A percentile compares a stretch with the other conserved stretches of the same genome.
These are phyloP conservation scores for Fusarium zealandicum DNA, from an alignment of 2,329 filamentous ascomycete species.

Conservation along the genomic window DNA sequence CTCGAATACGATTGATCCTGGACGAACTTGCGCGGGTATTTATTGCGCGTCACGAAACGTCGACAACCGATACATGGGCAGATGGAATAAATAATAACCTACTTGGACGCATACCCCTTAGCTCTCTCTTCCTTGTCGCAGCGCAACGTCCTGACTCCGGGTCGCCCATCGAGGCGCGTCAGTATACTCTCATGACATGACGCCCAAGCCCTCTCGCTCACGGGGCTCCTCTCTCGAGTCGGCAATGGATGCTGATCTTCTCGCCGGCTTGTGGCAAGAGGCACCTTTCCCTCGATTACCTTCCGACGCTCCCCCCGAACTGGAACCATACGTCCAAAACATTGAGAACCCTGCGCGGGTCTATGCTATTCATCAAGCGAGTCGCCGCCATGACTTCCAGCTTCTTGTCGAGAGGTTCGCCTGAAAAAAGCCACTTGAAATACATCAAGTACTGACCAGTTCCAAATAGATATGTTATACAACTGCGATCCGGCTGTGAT, in stretches of 20 bases:
- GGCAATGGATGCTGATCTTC: constrained; percentile 54
- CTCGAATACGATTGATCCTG: not conserved
- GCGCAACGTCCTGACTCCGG: not conserved
- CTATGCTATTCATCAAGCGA: constrained; percentile 67
- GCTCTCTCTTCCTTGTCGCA: not conserved
- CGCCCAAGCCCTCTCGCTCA: constrained; percentile 31
- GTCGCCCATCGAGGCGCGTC: constrained; percentile 21
- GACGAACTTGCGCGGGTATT: too few species aligned
- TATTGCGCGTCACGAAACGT: too few species aligned
- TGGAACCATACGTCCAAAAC: constrained; percentile 62
- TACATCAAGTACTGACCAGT: constrained; percentile 16
- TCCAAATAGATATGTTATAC: constrained; percentile 73
- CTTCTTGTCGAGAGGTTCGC: constrained; percentile 70
- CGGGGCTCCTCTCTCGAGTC: constrained; percentile 31
- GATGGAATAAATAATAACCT: constrained; percentile 5
- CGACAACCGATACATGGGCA: not conserved
- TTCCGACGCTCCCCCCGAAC: constrained; percentile 64
- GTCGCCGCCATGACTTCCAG: constrained; percentile 70
- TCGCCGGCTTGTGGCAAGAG: constrained; percentile 67
- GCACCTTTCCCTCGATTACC: constrained; percentile 67
- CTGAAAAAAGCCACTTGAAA: not conserved
- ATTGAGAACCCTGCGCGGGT: constrained; percentile 68
- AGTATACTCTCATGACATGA: constrained; percentile 37
- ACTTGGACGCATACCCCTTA: not conserved
- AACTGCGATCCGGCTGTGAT: constrained; percentile 83